These are phyloP conservation scores for Cyberlindnera meyerae DNA, from an alignment of 805 yeast genomes.

Conservation along the genomic window DNA sequence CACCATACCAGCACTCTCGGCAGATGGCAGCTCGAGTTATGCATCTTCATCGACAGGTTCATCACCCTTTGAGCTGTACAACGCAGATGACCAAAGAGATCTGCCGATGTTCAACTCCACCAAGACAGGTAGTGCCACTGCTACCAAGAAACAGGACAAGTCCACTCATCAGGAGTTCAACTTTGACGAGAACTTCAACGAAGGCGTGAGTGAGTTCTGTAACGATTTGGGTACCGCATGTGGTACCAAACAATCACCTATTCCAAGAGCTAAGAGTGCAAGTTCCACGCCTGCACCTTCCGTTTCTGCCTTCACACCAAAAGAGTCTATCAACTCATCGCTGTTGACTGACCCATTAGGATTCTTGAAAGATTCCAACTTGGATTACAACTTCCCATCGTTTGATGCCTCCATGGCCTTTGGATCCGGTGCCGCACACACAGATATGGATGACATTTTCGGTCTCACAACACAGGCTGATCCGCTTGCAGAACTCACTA, in stretches of 20 bases:
- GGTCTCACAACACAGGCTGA: constrained; percentile 25
- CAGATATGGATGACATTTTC: constrained; percentile 5
- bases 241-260: constrained; percentile 66
- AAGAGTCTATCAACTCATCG: constrained; percentile 1
- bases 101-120: constrained; percentile 19
- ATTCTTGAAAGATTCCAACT: constrained; percentile 34
- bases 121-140: too few relatives aligned
- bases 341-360: constrained; percentile 38
- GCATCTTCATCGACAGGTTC: constrained; percentile 23
- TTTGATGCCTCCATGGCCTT: constrained; percentile 56
- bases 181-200: constrained; percentile 50
- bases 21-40: constrained; percentile 22
- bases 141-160: constrained; percentile 3
- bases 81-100: constrained; percentile 19
- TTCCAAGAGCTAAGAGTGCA: constrained; percentile 42
- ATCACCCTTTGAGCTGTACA: constrained; percentile 28
- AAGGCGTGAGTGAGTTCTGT: constrained; percentile 73
- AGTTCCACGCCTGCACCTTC: constrained; percentile 6
- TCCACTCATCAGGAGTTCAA: constrained; percentile 27
- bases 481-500: constrained; percentile 40
- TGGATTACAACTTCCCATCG: constrained; percentile 23
- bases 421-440: constrained; percentile 12
- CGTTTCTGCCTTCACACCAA: neutral
- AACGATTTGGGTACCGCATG: constrained; percentile 73
- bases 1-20: constrained; percentile 23